Evolutionary conservation across 352 stramenopile species (phyloP).

Genomic region (Globisporangium abappressorium): DNA sequence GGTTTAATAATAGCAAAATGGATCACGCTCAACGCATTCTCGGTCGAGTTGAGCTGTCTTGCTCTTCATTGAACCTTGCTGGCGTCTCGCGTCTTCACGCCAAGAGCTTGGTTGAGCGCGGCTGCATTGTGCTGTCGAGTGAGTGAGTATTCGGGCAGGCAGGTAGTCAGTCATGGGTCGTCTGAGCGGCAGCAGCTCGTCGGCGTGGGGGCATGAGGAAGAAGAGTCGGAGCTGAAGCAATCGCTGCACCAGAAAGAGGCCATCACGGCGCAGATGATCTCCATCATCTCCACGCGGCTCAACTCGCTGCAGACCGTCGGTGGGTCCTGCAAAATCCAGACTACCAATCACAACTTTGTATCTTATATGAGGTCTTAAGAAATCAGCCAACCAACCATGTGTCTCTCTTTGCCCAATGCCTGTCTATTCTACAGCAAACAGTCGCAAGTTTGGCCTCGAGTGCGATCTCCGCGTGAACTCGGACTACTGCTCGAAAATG

Average conservation of each 20-base stretch:
- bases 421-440: slow-evolving; percentile 30
- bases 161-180: slow-evolving; percentile 18
- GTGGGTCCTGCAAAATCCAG: slow-evolving; percentile 14
- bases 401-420: neutral
- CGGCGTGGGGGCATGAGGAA: slow-evolving; percentile 27
- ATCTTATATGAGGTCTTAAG: too few relatives aligned
- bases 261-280: slow-evolving; percentile 79
- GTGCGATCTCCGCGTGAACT: slow-evolving; percentile 67
- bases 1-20: neutral
- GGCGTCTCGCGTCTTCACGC: neutral
- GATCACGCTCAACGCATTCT: neutral
- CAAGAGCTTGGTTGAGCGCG: too few relatives aligned
- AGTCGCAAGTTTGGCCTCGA: slow-evolving; percentile 70
- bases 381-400: neutral
- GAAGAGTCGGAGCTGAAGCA: slow-evolving; percentile 44
- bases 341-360: too few relatives aligned
- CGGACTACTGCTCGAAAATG: slow-evolving; percentile 73
- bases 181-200: slow-evolving; percentile 8
- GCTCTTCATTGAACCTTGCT: neutral
- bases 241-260: slow-evolving; percentile 71
- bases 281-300: slow-evolving; percentile 69
- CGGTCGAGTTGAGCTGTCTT: neutral
- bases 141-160: neutral
- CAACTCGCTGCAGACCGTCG: slow-evolving; percentile 60
- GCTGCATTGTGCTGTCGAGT: too few relatives aligned